These are phyloP conservation scores for Sugiyamaella castrensis DNA, from an alignment of 1,139 yeast genomes.

Conservation along the genomic window DNA sequence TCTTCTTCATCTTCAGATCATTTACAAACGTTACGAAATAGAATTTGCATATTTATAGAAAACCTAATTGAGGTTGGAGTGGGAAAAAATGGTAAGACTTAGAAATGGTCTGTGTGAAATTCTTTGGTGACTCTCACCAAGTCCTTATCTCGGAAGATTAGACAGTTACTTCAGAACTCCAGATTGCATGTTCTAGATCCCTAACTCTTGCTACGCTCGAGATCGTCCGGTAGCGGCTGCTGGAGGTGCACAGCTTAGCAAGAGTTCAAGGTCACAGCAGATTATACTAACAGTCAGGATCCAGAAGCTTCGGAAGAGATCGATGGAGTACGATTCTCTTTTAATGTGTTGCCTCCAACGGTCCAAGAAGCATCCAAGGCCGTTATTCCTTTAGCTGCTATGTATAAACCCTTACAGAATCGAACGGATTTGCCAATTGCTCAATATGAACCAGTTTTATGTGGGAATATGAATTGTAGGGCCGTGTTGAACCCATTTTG, in stretches of 20 bases:
- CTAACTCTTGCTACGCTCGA: neutral
- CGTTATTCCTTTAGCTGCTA: slow-evolving; percentile 59
- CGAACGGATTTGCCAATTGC: slow-evolving; percentile 45
- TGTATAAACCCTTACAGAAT: slow-evolving; percentile 64
- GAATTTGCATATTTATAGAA: too few species aligned
- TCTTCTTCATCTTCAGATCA: too few species aligned
- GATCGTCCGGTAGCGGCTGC: neutral
- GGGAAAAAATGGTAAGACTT: too few species aligned
- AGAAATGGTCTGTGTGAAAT: too few species aligned
- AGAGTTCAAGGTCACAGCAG: too few species aligned
- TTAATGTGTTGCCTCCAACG: slow-evolving; percentile 64
- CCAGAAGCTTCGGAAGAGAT: slow-evolving; percentile 49
- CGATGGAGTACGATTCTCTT: slow-evolving; percentile 66
- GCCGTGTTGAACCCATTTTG: slow-evolving; percentile 61
- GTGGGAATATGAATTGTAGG: slow-evolving; percentile 51
- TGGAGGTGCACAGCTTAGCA: too few species aligned
- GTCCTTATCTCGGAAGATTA: too few species aligned
- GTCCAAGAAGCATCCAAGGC: slow-evolving; percentile 57
- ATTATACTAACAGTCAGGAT: slow-evolving; percentile 7
- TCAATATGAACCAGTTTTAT: slow-evolving; percentile 46
- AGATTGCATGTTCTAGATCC: too few species aligned
- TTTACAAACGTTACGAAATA: too few species aligned
- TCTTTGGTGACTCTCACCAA: too few species aligned
- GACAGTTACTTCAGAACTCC: too few species aligned
- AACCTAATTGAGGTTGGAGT: too few species aligned